Conservation (phyloP, 805 yeast genomes). For the Candida maltosa region DNA sequence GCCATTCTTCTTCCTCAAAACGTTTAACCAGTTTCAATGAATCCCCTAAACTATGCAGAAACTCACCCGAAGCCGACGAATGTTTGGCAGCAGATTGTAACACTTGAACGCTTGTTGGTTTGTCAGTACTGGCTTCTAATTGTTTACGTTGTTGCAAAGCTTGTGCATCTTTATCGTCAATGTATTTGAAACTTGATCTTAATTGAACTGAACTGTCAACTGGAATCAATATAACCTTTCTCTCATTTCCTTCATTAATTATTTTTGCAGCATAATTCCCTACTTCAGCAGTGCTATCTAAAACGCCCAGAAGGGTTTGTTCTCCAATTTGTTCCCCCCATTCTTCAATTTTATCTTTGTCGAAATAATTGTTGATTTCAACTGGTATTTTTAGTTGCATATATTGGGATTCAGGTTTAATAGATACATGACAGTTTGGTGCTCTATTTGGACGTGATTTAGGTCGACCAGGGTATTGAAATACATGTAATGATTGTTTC, state of each 20-base stretch:
- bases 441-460: slow-evolving; percentile 35
- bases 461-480: slow-evolving; percentile 56
- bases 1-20: slow-evolving; percentile 42
- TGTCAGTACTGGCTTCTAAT: slow-evolving; percentile 33
- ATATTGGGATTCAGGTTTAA: slow-evolving; percentile 60
- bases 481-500: slow-evolving; percentile 29
- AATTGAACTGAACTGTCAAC: slow-evolving; percentile 70
- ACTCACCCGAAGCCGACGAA: slow-evolving; percentile 19
- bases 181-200: slow-evolving; percentile 76
- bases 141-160: slow-evolving; percentile 36
- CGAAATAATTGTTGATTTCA: slow-evolving; percentile 65
- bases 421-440: slow-evolving; percentile 38
- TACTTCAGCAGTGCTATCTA: slow-evolving; percentile 50
- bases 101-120: slow-evolving; percentile 32
- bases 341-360: slow-evolving; percentile 55
- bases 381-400: slow-evolving; percentile 78
- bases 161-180: slow-evolving; percentile 56
- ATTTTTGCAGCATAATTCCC: slow-evolving; percentile 35
- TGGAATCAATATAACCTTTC: slow-evolving; percentile 59
- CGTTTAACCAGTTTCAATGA: slow-evolving; percentile 35
- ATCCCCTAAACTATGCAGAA: slow-evolving; percentile 31
- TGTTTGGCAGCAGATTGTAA: slow-evolving; percentile 40
- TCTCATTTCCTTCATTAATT: slow-evolving; percentile 8
- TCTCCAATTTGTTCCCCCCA: slow-evolving; percentile 59
- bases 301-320: slow-evolving; percentile 71